phyloP scores from a whole-genome alignment of 768 basidiomycete species.

The Saitozyma sp. region DNA sequence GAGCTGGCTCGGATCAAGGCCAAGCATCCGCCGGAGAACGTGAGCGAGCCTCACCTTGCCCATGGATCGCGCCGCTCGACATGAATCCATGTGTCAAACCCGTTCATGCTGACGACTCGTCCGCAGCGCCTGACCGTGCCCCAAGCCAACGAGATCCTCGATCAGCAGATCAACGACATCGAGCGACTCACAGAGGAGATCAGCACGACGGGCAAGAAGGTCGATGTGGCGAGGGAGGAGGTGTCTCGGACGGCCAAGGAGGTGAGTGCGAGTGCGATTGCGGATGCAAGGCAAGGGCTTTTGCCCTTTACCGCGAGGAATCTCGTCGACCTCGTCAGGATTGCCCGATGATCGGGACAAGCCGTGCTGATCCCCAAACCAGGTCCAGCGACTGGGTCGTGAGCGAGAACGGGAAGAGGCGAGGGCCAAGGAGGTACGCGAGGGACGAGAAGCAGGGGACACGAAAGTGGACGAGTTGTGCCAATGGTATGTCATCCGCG shows the following conservation, averaged over 20 bases:
- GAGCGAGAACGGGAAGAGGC: constrained; percentile 61
- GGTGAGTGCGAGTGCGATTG: constrained; percentile 21
- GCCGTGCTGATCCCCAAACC: constrained; percentile 1
- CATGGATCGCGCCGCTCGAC: neutral
- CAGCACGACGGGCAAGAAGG: constrained; percentile 49
- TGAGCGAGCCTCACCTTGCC: constrained; percentile 20
- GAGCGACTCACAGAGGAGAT: constrained; percentile 70
- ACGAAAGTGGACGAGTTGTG: constrained; percentile 50
- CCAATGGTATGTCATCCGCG: constrained; percentile 58
- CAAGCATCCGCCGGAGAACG: constrained; percentile 64
- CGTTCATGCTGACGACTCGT: neutral
- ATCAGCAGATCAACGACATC: constrained; percentile 76
- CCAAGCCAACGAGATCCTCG: constrained; percentile 70
- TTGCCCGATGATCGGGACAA: too few relatives aligned
- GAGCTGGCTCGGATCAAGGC: constrained; percentile 77
- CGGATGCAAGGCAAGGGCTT: neutral
- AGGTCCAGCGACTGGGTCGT: constrained; percentile 45
- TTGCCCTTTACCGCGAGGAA: neutral
- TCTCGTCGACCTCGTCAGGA: neutral
- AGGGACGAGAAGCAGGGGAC: constrained; percentile 59
- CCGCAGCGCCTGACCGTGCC: constrained; percentile 71
- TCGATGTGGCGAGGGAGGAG: constrained; percentile 59
- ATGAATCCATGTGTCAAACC: too few relatives aligned
- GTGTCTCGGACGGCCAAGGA: constrained; percentile 53
- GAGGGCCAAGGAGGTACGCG: constrained; percentile 69